Evolutionary conservation across 495 filamentous ascomycete genomes (phyloP).

Genomic region (Neurospora sp.): DNA sequence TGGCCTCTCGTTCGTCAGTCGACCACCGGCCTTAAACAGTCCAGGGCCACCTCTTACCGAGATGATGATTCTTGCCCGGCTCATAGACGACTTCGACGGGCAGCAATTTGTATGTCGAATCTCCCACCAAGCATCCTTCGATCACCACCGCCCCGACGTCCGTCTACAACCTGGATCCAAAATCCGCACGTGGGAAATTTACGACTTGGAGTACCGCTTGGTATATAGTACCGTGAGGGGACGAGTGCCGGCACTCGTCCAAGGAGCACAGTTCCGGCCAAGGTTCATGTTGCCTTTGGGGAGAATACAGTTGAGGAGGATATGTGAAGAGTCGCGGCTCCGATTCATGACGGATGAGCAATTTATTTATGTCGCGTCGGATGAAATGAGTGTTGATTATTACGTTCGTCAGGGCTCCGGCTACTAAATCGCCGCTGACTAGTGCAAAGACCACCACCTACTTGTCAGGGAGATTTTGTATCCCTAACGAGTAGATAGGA

Average conservation of each 20-base stretch:
- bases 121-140: not conserved
- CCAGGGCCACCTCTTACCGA: not conserved
- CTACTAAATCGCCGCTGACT: no score
- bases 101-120: not conserved
- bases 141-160: not conserved
- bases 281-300: not conserved
- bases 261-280: not conserved
- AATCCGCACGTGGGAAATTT: not conserved
- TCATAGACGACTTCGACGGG: not conserved
- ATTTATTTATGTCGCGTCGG: not conserved
- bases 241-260: not conserved
- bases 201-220: not conserved
- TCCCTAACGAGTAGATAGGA: no score
- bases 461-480: no score
- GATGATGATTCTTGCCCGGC: not conserved
- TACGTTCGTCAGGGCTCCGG: no score
- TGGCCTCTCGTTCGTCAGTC: not conserved
- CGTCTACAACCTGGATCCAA: not conserved
- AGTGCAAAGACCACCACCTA: no score
- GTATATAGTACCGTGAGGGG: not conserved
- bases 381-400: not conserved
- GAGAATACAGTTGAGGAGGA: not conserved
- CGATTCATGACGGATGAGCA: not conserved
- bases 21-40: not conserved
- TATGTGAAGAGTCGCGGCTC: not conserved